Percentiles rank a stretch among this genome's conserved stretches.
Conservation (phyloP, 202 grass and related monocot genomes). For the Dendrocalamus latiflorus region DNA sequence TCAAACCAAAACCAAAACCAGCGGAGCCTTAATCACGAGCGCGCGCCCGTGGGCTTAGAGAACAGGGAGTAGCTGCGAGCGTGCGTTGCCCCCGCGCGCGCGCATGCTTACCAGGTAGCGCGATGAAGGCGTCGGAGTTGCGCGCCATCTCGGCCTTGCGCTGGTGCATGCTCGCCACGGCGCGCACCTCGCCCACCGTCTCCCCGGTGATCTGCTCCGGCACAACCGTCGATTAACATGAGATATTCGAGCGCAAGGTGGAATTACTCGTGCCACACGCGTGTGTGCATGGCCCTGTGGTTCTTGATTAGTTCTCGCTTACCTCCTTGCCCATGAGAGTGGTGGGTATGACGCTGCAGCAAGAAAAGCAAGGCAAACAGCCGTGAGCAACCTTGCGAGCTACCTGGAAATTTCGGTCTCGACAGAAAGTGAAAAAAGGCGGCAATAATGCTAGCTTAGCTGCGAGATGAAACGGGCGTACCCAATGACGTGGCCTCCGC, state of each 20-base stretch:
- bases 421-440: background rate
- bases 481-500: constrained; percentile 87
- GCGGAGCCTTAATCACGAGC: too few species aligned
- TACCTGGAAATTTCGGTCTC: background rate
- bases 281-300: background rate
- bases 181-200: constrained; percentile 76
- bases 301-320: background rate
- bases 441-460: background rate
- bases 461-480: background rate
- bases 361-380: background rate
- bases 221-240: background rate
- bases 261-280: background rate
- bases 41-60: background rate
- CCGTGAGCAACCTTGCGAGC: background rate
- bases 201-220: constrained; percentile 62
- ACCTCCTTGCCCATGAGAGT: constrained; percentile 90
- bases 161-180: constrained; percentile 83
- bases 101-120: constrained; percentile 44
- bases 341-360: constrained; percentile 62
- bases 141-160: constrained; percentile 95
- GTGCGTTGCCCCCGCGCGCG: background rate
- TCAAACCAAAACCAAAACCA: fast-evolving
- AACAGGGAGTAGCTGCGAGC: background rate
- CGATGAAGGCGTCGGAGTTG: constrained; percentile 87
- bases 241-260: too few species aligned